Base-by-base conservation (phyloP, 1,284 basidiomycete species). In the Trichosporon coremiiforme region DNA sequence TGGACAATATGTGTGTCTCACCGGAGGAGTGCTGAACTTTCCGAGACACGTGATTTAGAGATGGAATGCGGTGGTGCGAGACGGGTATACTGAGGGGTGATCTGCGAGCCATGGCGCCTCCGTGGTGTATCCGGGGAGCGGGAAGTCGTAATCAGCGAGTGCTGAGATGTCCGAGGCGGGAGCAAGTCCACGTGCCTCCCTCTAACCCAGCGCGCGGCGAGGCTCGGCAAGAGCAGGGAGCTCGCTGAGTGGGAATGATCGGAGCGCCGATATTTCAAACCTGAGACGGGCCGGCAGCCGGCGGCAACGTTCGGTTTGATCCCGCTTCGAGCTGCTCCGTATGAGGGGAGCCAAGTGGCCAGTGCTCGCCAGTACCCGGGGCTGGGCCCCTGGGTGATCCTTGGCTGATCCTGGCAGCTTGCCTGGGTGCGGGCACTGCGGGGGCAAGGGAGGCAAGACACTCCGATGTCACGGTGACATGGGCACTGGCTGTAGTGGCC, bases 211-310 rank as follows among this genome's bases (percentile, higher is more conserved):
- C 55, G 41, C 9, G 55, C 55, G 15, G 55, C 50, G 50, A 13
- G 50, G 50, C 50, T 53, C 50, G 50, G 50, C 50, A 53, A 53
- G 50, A 15, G 25, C 15, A 5, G 53, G 25, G 25, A 25, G 8
- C 25, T 15, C n/a, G 53, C 25, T 25, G 25, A 31, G 57, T 62
- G 57, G 57, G 57, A 62, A 62, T n/a, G 57, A 13, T 33, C 57
- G 57, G 57, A 62, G 57, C 57, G 57, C 57, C 57, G 57, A 33
- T 62, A 62, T 62, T 62, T 33, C 57, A 62, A 62, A 62, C 57
- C 29, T 33, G 57, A 31, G n/a, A 15, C 2, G 31, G 17, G 0
- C 57, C 57, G 57, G 57, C 29, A 62, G 29, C 57, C 57, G 57
- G 57, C 57, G 57, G 50, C 50, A 62, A n/a, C 29, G 29, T 62